A percentile compares a stretch with the other conserved stretches of the same genome.
phyloP scores from a whole-genome alignment of 768 basidiomycete species.

The Hericium coralloides region DNA sequence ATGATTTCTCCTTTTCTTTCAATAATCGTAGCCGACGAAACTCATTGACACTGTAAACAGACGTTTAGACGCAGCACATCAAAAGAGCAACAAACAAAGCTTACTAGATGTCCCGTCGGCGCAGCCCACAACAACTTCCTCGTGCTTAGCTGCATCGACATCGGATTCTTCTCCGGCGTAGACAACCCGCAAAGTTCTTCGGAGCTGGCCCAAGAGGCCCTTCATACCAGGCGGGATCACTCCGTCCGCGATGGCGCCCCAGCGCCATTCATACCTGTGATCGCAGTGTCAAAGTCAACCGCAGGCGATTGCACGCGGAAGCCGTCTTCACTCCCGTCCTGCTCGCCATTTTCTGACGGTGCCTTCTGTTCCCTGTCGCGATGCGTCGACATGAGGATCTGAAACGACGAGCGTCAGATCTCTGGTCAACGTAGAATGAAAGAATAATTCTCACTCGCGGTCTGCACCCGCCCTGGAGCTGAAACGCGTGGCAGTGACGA shows the following conservation, averaged over 20 bases:
- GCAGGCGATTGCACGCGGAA: slow-evolving; percentile 18
- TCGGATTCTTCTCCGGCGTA: slow-evolving; percentile 87
- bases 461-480: slow-evolving; percentile 78
- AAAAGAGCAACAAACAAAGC: slow-evolving; percentile 20
- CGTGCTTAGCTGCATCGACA: slow-evolving; percentile 91
- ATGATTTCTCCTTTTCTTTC: slow-evolving; percentile 19
- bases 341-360: slow-evolving; percentile 15
- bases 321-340: slow-evolving; percentile 2
- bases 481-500: slow-evolving; percentile 83
- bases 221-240: slow-evolving; percentile 34
- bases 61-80: slow-evolving; percentile 10
- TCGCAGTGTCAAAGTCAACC: slow-evolving; percentile 57
- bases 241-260: slow-evolving; percentile 55
- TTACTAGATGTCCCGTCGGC: slow-evolving; percentile 90
- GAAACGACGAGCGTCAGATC: neutral
- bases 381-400: slow-evolving; percentile 85
- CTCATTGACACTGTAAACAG: slow-evolving; percentile 42
- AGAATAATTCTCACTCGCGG: slow-evolving; percentile 48
- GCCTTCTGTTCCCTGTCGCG: slow-evolving; percentile 39
- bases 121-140: slow-evolving; percentile 87
- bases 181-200: slow-evolving; percentile 69
- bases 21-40: slow-evolving; percentile 51
- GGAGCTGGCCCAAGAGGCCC: slow-evolving; percentile 60
- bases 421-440: neutral
- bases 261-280: slow-evolving; percentile 68